A percentile compares a stretch with the other conserved stretches of the same genome.
These are phyloP conservation scores for Diaporthe sp. DNA, from an alignment of 2,329 filamentous ascomycete species.

Conservation along the genomic window DNA sequence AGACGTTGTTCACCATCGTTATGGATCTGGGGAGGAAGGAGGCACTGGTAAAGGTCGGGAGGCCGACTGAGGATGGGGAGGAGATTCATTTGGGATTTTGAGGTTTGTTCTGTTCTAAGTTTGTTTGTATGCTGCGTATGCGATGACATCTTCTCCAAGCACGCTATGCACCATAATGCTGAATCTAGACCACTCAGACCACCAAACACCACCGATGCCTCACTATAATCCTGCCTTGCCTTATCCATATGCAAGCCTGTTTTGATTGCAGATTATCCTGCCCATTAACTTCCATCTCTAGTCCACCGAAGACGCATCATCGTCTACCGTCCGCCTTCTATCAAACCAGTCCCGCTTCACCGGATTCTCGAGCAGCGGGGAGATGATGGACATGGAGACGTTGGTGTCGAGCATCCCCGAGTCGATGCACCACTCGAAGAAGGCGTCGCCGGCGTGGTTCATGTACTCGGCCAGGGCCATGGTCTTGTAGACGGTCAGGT, in stretches of 20 bases:
- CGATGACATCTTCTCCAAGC: background rate
- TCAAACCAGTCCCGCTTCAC: constrained; percentile 38
- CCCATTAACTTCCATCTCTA: background rate
- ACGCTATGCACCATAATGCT: background rate
- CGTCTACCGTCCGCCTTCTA: background rate
- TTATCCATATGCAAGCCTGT: background rate
- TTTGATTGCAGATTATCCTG: background rate
- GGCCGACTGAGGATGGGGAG: constrained; percentile 35
- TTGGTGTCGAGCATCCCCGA: constrained; percentile 35
- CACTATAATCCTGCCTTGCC: background rate
- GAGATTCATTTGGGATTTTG: constrained; percentile 31
- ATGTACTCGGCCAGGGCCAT: constrained; percentile 42
- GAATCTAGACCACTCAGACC: background rate
- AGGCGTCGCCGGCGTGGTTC: constrained; percentile 38
- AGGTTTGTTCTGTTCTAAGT: background rate
- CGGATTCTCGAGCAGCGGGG: constrained; percentile 34
- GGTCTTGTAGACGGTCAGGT: constrained; percentile 39
- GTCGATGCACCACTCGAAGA: constrained; percentile 42
- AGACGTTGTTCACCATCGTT: constrained; percentile 41
- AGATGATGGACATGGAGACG: constrained; percentile 39
- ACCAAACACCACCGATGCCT: background rate
- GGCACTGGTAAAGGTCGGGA: constrained; percentile 38
- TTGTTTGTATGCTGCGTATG: background rate
- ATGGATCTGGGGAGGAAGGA: constrained; percentile 33
- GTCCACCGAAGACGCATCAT: background rate